Evolutionary conservation across 352 stramenopile genomes (phyloP).

Genomic region (Pythium aristosporum): DNA sequence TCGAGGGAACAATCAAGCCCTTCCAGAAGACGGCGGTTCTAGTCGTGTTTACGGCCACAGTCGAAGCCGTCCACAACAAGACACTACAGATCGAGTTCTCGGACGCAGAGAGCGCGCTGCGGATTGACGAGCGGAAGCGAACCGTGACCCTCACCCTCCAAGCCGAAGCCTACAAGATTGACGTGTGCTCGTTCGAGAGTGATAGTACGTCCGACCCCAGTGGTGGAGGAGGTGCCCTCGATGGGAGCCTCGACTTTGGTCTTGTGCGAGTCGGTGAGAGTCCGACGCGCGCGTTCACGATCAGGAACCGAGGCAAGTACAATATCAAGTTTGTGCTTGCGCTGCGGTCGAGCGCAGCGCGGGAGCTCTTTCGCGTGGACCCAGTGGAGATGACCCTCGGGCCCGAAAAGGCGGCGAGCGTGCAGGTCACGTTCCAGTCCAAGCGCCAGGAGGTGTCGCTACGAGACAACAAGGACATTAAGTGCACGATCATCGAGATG

Average conservation of each 20-base stretch:
- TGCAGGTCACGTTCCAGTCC: conserved; percentile 84
- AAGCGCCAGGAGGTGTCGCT: conserved; percentile 72
- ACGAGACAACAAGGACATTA: conserved; percentile 91
- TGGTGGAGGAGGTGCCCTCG: conserved; percentile 14
- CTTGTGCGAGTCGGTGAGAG: conserved; percentile 90
- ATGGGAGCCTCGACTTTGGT: conserved; percentile 90
- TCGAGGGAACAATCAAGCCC: conserved; percentile 70
- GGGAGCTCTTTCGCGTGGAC: conserved; percentile 81
- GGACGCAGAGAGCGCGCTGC: conserved; percentile 69
- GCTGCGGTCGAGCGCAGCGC: conserved; percentile 44
- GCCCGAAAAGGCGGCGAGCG: conserved; percentile 56
- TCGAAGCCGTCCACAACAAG: conserved; percentile 65
- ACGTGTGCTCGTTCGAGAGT: conserved; percentile 84
- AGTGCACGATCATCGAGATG: conserved; percentile 92
- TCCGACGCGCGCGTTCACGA: conserved; percentile 73
- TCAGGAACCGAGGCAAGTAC: conserved; percentile 94
- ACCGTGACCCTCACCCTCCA: conserved; percentile 39
- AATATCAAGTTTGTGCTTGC: conserved; percentile 86
- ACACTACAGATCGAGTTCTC: conserved; percentile 77
- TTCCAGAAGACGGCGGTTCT: conserved; percentile 60
- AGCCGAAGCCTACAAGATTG: conserved; percentile 91
- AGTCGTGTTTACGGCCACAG: conserved; percentile 69
- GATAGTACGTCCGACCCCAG: conserved; percentile 29
- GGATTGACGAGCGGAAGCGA: conserved; percentile 38
- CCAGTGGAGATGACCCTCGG: conserved; percentile 77